Percentiles rank a stretch among this genome's conserved stretches.
Evolutionary conservation across 495 filamentous ascomycete species (phyloP).

Genomic region (Penicillium coprophilum): DNA sequence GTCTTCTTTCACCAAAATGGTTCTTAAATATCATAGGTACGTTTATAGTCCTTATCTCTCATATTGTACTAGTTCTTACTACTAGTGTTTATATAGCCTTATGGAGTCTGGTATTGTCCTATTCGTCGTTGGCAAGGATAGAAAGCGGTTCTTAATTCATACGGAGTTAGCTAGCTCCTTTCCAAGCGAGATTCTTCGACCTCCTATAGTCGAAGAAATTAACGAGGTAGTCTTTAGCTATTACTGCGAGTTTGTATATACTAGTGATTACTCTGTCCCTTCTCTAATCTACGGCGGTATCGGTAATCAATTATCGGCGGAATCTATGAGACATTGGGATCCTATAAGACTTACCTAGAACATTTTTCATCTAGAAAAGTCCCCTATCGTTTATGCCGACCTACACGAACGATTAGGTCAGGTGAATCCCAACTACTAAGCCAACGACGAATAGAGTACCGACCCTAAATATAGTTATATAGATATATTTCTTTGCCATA

Average conservation of each 20-base stretch:
- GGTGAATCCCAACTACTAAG: neutral
- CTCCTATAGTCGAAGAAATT: constrained; percentile 10
- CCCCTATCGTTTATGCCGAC: neutral
- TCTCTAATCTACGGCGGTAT: neutral
- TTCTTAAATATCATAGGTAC: too few relatives aligned
- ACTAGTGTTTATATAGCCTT: too few relatives aligned
- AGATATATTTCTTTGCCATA: constrained; percentile 31
- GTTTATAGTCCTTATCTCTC: too few relatives aligned
- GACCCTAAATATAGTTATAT: constrained; percentile 28
- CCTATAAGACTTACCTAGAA: constrained; percentile 13
- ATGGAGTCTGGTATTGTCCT: too few relatives aligned
- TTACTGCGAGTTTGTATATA: constrained; percentile 20
- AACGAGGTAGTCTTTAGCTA: constrained; percentile 18
- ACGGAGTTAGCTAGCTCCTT: too few relatives aligned
- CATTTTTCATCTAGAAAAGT: constrained; percentile 12
- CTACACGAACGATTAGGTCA: constrained; percentile 9
- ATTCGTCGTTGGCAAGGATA: too few relatives aligned
- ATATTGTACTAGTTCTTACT: too few relatives aligned
- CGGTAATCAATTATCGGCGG: neutral
- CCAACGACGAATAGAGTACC: constrained; percentile 6
- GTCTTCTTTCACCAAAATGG: too few relatives aligned
- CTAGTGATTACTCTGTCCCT: constrained; percentile 21
- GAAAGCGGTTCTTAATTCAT: too few relatives aligned
- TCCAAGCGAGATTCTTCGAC: too few relatives aligned
- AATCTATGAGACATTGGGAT: constrained; percentile 12